Percentiles rank a stretch among this genome's conserved stretches.
Conservation (phyloP, 1,284 basidiomycete genomes). For the Peniophora sp. region DNA sequence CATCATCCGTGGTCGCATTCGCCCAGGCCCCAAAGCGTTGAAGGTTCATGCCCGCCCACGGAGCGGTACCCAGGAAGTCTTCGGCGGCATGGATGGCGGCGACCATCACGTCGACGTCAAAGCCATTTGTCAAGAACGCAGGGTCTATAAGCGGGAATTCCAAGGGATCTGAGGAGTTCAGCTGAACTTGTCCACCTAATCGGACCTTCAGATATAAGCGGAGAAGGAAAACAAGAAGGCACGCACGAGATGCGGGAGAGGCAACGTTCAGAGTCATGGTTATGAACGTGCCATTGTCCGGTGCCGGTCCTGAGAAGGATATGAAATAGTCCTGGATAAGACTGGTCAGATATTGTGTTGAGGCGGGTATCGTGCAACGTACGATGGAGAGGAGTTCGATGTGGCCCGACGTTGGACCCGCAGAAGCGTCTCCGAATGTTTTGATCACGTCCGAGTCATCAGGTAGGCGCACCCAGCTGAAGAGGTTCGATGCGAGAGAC, state of each 20-base stretch:
- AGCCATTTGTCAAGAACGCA: conserved; percentile 6
- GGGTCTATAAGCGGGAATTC: conserved; percentile 14
- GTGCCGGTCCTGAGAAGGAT: conserved; percentile 3
- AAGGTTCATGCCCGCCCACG: conserved; percentile 14
- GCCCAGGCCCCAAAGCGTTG: conserved; percentile 14
- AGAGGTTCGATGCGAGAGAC: conserved; percentile 9
- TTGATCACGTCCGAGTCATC: conserved; percentile 9
- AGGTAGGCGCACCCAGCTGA: conserved; percentile 13
- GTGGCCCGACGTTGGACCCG: conserved; percentile 14
- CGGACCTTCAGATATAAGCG: neutral
- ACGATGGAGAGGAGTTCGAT: conserved; percentile 15
- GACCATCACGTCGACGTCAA: conserved; percentile 10
- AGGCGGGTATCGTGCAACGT: conserved; percentile 13
- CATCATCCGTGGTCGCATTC: conserved; percentile 17
- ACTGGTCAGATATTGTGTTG: neutral
- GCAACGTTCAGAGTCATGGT: conserved; percentile 10
- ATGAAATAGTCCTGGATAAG: neutral
- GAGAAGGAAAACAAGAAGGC: neutral
- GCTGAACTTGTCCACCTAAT: conserved; percentile 15
- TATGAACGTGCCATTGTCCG: conserved; percentile 12
- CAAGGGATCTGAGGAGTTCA: conserved; percentile 13
- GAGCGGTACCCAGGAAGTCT: conserved; percentile 11
- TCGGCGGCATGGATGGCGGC: conserved; percentile 8
- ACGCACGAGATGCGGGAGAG: conserved; percentile 14
- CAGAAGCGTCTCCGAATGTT: conserved; percentile 12